Percentiles rank a stretch among this genome's conserved stretches.
Conservation (phyloP, 2,329 filamentous ascomycete species). For the Grosmannia penicillata region DNA sequence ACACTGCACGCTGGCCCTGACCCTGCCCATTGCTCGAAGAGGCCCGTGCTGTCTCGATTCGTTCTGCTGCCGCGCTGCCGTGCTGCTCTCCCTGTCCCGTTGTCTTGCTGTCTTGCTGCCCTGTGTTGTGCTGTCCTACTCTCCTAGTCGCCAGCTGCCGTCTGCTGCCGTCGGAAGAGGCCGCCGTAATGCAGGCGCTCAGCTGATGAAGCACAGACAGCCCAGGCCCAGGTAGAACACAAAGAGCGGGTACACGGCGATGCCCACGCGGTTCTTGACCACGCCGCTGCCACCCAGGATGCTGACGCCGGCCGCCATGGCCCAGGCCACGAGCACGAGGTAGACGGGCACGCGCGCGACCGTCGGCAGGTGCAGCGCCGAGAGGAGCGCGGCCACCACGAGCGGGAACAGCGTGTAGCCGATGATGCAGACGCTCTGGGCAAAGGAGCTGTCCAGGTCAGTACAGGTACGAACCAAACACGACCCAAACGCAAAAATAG, state of each 20-base stretch:
- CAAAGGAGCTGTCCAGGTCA: constrained; percentile 59
- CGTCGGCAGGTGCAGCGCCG: constrained; percentile 63
- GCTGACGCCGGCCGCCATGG: constrained; percentile 85
- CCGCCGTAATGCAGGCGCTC: too few species aligned
- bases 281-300: constrained; percentile 93
- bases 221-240: constrained; percentile 90
- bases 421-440: constrained; percentile 94
- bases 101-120: neutral
- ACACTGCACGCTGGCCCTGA: neutral
- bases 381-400: constrained; percentile 82
- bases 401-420: constrained; percentile 96
- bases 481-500: neutral
- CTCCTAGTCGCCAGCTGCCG: too few species aligned
- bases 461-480: neutral
- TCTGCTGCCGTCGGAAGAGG: neutral
- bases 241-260: constrained; percentile 89
- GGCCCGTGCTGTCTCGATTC: too few species aligned
- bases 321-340: constrained; percentile 77
- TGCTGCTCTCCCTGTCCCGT: too few species aligned
- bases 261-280: constrained; percentile 81
- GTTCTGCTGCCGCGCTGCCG: too few species aligned
- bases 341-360: constrained; percentile 86
- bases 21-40: too few species aligned
- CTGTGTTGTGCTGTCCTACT: neutral
- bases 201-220: constrained; percentile 95